Conservation (phyloP, 2,329 filamentous ascomycete species). For the Helotiales sp. region DNA sequence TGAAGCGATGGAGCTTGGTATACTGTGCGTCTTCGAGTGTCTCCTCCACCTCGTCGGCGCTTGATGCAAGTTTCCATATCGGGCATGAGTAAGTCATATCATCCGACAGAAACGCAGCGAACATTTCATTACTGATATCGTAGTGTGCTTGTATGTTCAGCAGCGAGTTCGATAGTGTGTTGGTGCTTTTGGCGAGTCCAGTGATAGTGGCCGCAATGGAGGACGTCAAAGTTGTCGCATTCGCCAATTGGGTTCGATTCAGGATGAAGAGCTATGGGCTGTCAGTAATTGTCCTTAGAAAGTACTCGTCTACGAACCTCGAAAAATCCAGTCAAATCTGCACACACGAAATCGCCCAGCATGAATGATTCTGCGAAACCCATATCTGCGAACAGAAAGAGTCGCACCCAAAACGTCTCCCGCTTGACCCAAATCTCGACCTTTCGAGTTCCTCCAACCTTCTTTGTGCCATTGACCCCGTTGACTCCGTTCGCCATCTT, state of each 20-base stretch:
- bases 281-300: conserved; percentile 22
- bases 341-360: conserved; percentile 68
- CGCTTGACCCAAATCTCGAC: conserved; percentile 61
- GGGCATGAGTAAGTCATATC: conserved; percentile 78
- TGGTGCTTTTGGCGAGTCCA: conserved; percentile 56
- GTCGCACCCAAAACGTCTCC: conserved; percentile 69
- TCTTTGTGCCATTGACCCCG: conserved; percentile 33
- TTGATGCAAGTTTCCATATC: conserved; percentile 55
- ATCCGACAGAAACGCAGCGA: conserved; percentile 69
- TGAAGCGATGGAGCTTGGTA: conserved; percentile 65
- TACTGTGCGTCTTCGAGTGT: conserved; percentile 65
- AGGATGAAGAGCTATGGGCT: conserved; percentile 64
- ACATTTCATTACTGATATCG: conserved; percentile 76
- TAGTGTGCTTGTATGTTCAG: conserved; percentile 73
- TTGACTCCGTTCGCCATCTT: conserved; percentile 36
- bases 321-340: conserved; percentile 68
- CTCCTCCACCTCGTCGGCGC: conserved; percentile 48
- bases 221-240: conserved; percentile 63
- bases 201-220: conserved; percentile 57
- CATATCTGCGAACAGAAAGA: conserved; percentile 72
- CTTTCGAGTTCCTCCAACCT: conserved; percentile 40
- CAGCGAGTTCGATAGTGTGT: conserved; percentile 57
- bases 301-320: conserved; percentile 44
- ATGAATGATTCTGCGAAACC: conserved; percentile 68
- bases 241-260: conserved; percentile 63